phyloP scores from a whole-genome alignment of 352 stramenopile species.

The Phytophthora constricta region DNA sequence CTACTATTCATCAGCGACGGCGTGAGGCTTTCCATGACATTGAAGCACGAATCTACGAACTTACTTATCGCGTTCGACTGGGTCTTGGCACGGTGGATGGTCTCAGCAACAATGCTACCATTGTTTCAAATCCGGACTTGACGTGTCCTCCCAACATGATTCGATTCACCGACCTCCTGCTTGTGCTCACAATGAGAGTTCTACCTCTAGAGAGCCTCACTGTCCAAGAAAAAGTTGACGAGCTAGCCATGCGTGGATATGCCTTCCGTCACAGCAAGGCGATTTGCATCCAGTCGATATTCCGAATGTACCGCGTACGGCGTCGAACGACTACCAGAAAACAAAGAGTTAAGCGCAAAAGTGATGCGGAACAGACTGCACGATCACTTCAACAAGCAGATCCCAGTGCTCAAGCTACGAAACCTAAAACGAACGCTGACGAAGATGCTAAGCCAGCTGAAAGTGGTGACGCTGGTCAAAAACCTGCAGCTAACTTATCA shows the following conservation, averaged over 20 bases:
- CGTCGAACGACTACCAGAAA: constrained; percentile 26
- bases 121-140: constrained; percentile 20
- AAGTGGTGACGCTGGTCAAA: constrained; percentile 1
- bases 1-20: constrained; percentile 50
- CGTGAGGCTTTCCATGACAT: constrained; percentile 74
- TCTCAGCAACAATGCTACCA: constrained; percentile 23
- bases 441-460: not conserved
- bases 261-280: constrained; percentile 66
- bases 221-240: constrained; percentile 85
- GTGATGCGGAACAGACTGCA: constrained; percentile 9
- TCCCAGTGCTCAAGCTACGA: not conserved
- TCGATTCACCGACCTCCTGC: constrained; percentile 73
- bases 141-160: constrained; percentile 70
- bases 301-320: constrained; percentile 64
- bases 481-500: constrained; percentile 6
- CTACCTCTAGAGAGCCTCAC: constrained; percentile 75
- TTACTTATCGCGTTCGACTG: constrained; percentile 67
- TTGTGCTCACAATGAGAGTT: constrained; percentile 73
- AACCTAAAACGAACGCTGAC: constrained; percentile 1
- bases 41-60: constrained; percentile 67
- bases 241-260: constrained; percentile 75
- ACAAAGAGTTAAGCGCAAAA: constrained; percentile 17
- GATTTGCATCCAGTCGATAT: constrained; percentile 68
- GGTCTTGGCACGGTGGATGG: constrained; percentile 64
- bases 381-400: not conserved